These are phyloP conservation scores for Schwanniomyces vanrijiae DNA, from an alignment of 805 yeast genomes.

Conservation along the genomic window DNA sequence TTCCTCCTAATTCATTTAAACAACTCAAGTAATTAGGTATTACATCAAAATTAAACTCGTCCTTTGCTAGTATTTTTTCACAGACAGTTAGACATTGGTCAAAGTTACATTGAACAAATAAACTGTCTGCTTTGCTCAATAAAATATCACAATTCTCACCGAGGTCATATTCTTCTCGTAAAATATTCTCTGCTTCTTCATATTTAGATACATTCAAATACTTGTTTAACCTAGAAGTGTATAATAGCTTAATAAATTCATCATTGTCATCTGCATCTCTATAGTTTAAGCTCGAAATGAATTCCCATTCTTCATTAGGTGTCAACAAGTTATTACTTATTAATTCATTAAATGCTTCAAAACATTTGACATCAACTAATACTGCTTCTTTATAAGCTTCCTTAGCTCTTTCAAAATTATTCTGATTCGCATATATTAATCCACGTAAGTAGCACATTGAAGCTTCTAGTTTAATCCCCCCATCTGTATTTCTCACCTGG, in stretches of 20 bases:
- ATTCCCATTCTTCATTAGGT: slow-evolving; percentile 86
- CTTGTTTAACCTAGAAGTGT: slow-evolving; percentile 75
- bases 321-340: slow-evolving; percentile 70
- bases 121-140: slow-evolving; percentile 64
- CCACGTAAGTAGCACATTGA: slow-evolving; percentile 87
- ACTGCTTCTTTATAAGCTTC: slow-evolving; percentile 87
- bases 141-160: slow-evolving; percentile 69
- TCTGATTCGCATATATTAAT: slow-evolving; percentile 74
- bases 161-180: slow-evolving; percentile 72
- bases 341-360: slow-evolving; percentile 85
- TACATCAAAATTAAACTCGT: slow-evolving; percentile 68
- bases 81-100: slow-evolving; percentile 74
- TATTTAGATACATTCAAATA: slow-evolving; percentile 58
- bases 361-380: slow-evolving; percentile 84
- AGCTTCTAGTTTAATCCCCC: slow-evolving; percentile 84
- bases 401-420: slow-evolving; percentile 82
- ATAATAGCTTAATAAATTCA: slow-evolving; percentile 74
- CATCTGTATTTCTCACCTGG: slow-evolving; percentile 57
- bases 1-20: slow-evolving; percentile 79
- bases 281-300: slow-evolving; percentile 63
- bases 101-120: slow-evolving; percentile 75
- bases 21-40: slow-evolving; percentile 82
- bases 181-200: slow-evolving; percentile 63
- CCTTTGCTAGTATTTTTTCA: slow-evolving; percentile 56
- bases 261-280: slow-evolving; percentile 75